Conservation (phyloP, 2,329 filamentous ascomycete genomes). For the Diplodia corticola region DNA sequence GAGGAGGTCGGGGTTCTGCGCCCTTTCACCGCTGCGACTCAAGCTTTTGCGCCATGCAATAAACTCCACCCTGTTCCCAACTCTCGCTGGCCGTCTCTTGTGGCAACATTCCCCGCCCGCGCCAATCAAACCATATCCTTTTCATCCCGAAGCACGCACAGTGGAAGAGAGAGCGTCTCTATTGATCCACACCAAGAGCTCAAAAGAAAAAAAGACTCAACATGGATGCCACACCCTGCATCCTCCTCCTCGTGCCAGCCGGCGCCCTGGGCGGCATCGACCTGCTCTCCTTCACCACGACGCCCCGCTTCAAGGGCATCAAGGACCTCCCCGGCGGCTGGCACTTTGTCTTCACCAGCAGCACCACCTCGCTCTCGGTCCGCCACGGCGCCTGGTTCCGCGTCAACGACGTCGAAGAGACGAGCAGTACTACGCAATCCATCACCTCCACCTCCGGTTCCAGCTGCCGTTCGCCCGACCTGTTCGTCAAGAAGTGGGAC, state of each 20-base stretch:
- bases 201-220: background rate
- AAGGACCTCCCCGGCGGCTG: constrained; percentile 59
- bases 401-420: constrained; percentile 43
- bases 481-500: constrained; percentile 61
- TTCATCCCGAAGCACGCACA: background rate
- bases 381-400: constrained; percentile 64
- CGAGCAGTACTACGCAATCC: too few relatives aligned
- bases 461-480: constrained; percentile 40
- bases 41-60: background rate
- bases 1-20: background rate
- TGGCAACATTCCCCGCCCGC: background rate
- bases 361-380: constrained; percentile 59
- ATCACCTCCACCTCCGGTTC: too few relatives aligned
- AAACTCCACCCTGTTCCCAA: background rate
- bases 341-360: constrained; percentile 63
- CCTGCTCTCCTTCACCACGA: constrained; percentile 62
- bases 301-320: constrained; percentile 61
- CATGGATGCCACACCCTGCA: constrained; percentile 20
- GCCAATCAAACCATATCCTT: background rate
- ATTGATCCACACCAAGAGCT: background rate
- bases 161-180: background rate
- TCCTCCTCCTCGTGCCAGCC: constrained; percentile 46
- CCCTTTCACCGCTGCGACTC: background rate
- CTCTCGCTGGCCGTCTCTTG: background rate
- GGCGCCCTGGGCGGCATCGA: constrained; percentile 56